A percentile compares a stretch with the other conserved stretches of the same genome.
phyloP scores from a whole-genome alignment of 805 yeast genomes.

The Phaffomyces opuntiae region DNA sequence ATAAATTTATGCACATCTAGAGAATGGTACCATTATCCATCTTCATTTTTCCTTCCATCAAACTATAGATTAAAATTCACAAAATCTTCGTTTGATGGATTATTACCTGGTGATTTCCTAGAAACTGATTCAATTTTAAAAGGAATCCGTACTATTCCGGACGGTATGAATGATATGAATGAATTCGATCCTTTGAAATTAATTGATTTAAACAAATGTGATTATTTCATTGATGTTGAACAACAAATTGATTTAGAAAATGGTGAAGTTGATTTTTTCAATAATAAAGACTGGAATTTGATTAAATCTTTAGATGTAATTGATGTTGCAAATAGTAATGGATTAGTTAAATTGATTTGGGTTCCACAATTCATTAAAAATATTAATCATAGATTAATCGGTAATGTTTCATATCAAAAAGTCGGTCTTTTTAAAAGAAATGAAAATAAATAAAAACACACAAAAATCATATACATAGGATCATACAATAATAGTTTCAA shows the following conservation, averaged over 20 bases:
- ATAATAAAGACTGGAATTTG: constrained; percentile 37
- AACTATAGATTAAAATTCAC: constrained; percentile 61
- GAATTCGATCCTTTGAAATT: constrained; percentile 55
- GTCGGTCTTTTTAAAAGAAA: neutral
- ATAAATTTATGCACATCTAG: constrained; percentile 68
- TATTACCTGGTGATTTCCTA: constrained; percentile 79
- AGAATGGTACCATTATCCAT: constrained; percentile 92
- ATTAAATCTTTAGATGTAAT: constrained; percentile 29
- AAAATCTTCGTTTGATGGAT: constrained; percentile 74
- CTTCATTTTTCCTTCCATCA: constrained; percentile 72
- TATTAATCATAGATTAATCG: neutral
- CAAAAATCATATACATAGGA: neutral
- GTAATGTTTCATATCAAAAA: neutral
- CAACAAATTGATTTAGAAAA: constrained; percentile 36
- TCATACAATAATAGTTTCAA: neutral
- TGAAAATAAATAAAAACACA: neutral
- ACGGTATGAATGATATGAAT: constrained; percentile 71
- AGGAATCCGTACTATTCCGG: constrained; percentile 45
- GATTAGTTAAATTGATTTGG: constrained; percentile 17
- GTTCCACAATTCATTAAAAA: neutral
- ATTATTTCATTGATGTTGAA: constrained; percentile 62
- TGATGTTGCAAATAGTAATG: constrained; percentile 37
- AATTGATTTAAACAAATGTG: constrained; percentile 45
- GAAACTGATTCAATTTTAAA: constrained; percentile 32
- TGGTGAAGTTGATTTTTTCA: constrained; percentile 30